Evolutionary conservation across 2,329 filamentous ascomycete genomes (phyloP).

Genomic region (Zymoseptoria brevis): DNA sequence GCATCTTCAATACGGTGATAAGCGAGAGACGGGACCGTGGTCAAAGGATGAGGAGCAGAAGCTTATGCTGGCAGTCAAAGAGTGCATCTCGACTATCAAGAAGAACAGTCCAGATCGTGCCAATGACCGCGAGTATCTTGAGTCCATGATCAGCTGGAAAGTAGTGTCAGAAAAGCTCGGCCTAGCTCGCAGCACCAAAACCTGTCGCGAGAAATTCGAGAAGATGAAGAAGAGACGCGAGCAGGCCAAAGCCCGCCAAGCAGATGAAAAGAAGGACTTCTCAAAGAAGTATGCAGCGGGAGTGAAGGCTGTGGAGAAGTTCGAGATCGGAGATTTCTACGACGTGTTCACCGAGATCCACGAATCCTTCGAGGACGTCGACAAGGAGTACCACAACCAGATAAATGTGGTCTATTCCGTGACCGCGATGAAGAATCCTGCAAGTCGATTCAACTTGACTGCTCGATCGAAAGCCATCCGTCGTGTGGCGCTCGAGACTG

Average conservation of each 20-base stretch:
- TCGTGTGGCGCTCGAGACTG: conserved; percentile 23
- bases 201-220: conserved; percentile 63
- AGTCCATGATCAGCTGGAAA: conserved; percentile 57
- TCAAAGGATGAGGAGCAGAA: conserved; percentile 50
- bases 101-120: conserved; percentile 25
- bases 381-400: conserved; percentile 22
- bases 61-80: conserved; percentile 47
- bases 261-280: conserved; percentile 3
- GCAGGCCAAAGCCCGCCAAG: conserved; percentile 6
- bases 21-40: conserved; percentile 51
- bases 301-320: conserved; percentile 23
- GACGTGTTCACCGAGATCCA: conserved; percentile 33
- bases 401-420: conserved; percentile 31
- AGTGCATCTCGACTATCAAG: conserved; percentile 45
- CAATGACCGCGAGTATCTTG: conserved; percentile 37
- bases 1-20: conserved; percentile 53
- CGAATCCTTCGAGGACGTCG: conserved; percentile 17
- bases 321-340: conserved; percentile 36
- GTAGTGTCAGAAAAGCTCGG: conserved; percentile 56
- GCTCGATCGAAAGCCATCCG: conserved; percentile 14
- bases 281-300: neutral
- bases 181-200: conserved; percentile 54
- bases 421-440: conserved; percentile 20
- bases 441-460: conserved; percentile 19
- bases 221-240: conserved; percentile 34